Evolutionary conservation across 345 rosid genomes (phyloP).

Genomic region (Eucalyptus shirleyi): DNA sequence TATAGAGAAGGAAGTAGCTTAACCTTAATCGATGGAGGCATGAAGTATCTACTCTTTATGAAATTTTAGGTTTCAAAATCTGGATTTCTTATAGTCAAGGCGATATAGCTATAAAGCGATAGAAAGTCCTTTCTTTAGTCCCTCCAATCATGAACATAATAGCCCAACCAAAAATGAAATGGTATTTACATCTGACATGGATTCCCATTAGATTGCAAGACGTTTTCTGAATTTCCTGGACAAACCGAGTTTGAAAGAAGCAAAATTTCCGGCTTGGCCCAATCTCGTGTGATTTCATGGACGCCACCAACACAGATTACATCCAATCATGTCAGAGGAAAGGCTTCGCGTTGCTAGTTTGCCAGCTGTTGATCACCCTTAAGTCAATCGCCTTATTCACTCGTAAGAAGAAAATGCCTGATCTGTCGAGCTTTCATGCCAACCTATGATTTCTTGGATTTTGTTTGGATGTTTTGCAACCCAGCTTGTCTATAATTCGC

Average conservation of each 20-base stretch:
- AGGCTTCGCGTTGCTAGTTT: neutral
- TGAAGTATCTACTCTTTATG: too few relatives aligned
- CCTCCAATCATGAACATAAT: too few relatives aligned
- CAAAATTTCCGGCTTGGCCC: neutral
- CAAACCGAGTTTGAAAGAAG: neutral
- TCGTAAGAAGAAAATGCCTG: neutral
- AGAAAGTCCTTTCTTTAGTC: too few relatives aligned
- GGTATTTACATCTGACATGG: neutral
- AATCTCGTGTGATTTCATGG: neutral
- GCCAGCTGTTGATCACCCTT: neutral
- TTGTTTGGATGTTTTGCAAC: neutral
- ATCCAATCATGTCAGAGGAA: neutral
- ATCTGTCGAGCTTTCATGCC: neutral
- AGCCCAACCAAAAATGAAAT: too few relatives aligned
- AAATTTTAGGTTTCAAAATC: too few relatives aligned
- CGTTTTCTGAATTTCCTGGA: neutral
- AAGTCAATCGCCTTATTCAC: neutral
- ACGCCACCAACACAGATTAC: neutral
- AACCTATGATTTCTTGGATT: neutral
- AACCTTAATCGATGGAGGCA: too few relatives aligned
- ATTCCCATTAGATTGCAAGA: neutral
- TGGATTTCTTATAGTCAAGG: too few relatives aligned
- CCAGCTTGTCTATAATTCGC: neutral
- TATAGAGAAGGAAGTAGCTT: too few relatives aligned
- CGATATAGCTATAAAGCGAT: too few relatives aligned